Evolutionary conservation across 495 filamentous ascomycete genomes (phyloP), one percentile per base, ranked within the genome.

Genomic region (Glutinoglossum americanum): DNA sequence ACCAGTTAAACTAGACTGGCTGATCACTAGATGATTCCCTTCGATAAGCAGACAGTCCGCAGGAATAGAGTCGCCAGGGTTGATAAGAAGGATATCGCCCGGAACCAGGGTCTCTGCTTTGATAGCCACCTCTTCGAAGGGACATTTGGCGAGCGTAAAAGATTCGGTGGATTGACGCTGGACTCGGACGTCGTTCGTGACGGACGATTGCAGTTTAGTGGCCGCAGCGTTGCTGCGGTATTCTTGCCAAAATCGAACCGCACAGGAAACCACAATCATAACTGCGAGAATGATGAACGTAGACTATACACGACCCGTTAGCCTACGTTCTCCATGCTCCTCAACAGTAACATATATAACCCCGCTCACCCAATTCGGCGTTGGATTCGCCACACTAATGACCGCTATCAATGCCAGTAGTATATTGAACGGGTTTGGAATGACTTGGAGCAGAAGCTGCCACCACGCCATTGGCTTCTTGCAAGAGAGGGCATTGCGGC

Each of bases 401-500:
- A 57, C 49, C 26, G 55, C 55, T 4, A 57, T 28, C 15, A 57
- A 49, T 23, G 55, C 37, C 30, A 57, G 26, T 21, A 57, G 19
- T 10, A 57, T 57, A 41, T 57, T 57, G 19, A 57, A 57, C 26
- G 55, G 55, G 23, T 57, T 57, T 47, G 55, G 55, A 5, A 57
- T 21, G 9, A 57, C 35, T 19, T 17, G 19, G 7, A 57, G 10
- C 28, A 57, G 55, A 5, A 57, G 55, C 55, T 57, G 55, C 55
- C 55, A 57, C 55, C 55, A 57, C 15, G 17, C 41, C 4, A 25
- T 5, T 5, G 55, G 55, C 33, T 57, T 57, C 32, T 27, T 41
- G 21, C 28, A 39, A 5, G 55, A 57, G 1, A 57, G 30, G 6
- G 32, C 25, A 44, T 57, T 57, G 3, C 33, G 28, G 3, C 55